Evolutionary conservation across 1,284 basidiomycete genomes (phyloP), one percentile per base, ranked within the genome.

Genomic region (Puccinia triticina): DNA sequence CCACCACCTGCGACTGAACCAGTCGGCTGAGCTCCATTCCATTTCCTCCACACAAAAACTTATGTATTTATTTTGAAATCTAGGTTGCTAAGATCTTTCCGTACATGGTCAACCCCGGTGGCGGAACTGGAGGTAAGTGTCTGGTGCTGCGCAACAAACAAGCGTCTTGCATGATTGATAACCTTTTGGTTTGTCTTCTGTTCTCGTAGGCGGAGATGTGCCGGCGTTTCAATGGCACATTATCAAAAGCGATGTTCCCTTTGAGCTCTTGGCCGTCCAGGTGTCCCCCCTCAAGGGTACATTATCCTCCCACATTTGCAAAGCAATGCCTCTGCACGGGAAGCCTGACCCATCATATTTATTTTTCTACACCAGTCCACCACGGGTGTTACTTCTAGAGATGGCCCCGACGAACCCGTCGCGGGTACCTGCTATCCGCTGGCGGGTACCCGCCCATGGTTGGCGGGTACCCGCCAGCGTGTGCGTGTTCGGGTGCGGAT

Each of bases 151-250:
- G 46, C 40, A 12, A 78, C 40, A 32, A 64, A 48, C 53, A 21
- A 82, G 34, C 64, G 77, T 81, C 69, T 73, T 43, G 61, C 64
- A 37, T 12, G 12, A 43, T 53, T 53, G 50, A 53, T n/a, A 18
- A 53, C 8, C 50, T 53, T 53, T 16, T 53, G 7, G 8, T 53
- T 53, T 16, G 3, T 53, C 50, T 53, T 53, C 50, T 53, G 4
- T 53, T 53, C 16, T 53, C 18, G 16, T 53, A 82, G 79, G 79
- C 50, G 79, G 79, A 1, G 79, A 93, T 92, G 91, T 93, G 37
- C 92, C 92, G 4, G 90, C 91, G 83, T 93, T 93, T 86, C 90
- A 90, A 84, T 94, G 92, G 92, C 93, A 93, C 84, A 90, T 93
- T 77, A 91, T 94, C 84, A 89, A 90, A 64, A 90, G 92, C 82